phyloP scores from a whole-genome alignment of 1,284 basidiomycete species.

The Phenoliferia sp. region DNA sequence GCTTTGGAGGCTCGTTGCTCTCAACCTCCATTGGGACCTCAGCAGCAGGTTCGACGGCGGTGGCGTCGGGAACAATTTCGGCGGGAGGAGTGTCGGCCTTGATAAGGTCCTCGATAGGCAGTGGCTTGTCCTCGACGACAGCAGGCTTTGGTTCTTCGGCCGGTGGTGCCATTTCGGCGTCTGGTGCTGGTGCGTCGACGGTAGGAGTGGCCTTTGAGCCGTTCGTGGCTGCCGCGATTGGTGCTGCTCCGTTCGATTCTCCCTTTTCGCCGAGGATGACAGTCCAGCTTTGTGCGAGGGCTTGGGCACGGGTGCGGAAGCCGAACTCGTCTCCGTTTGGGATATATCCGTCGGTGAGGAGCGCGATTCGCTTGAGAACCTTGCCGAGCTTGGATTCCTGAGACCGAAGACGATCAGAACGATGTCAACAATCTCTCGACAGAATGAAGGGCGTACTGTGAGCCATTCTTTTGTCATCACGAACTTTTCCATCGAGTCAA shows the following conservation, averaged over 20 bases:
- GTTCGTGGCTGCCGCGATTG: background rate
- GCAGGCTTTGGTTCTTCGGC: slow-evolving; percentile 12
- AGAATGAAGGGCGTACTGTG: slow-evolving; percentile 47
- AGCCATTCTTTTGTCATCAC: slow-evolving; percentile 83
- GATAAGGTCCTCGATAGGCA: slow-evolving; percentile 1
- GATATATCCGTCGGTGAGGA: slow-evolving; percentile 58
- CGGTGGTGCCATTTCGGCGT: slow-evolving; percentile 7
- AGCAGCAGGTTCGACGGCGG: slow-evolving; percentile 24
- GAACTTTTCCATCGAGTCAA: slow-evolving; percentile 76
- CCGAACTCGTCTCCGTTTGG: slow-evolving; percentile 80
- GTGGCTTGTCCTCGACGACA: slow-evolving; percentile 1
- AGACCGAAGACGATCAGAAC: background rate
- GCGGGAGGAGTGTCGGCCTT: slow-evolving; percentile 9
- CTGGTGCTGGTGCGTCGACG: slow-evolving; percentile 15
- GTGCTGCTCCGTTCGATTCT: slow-evolving; percentile 7
- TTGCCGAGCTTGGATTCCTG: slow-evolving; percentile 96
- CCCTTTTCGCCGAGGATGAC: slow-evolving; percentile 14
- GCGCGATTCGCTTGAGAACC: slow-evolving; percentile 90
- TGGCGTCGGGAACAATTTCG: background rate
- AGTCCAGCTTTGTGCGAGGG: slow-evolving; percentile 46
- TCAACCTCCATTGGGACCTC: slow-evolving; percentile 1
- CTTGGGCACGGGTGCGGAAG: slow-evolving; percentile 65
- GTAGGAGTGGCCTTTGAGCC: slow-evolving; percentile 4
- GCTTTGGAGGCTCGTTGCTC: too few species aligned
- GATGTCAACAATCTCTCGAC: background rate